Conservation (phyloP, 2,329 filamentous ascomycete species). For the Exophiala sp. region DNA sequence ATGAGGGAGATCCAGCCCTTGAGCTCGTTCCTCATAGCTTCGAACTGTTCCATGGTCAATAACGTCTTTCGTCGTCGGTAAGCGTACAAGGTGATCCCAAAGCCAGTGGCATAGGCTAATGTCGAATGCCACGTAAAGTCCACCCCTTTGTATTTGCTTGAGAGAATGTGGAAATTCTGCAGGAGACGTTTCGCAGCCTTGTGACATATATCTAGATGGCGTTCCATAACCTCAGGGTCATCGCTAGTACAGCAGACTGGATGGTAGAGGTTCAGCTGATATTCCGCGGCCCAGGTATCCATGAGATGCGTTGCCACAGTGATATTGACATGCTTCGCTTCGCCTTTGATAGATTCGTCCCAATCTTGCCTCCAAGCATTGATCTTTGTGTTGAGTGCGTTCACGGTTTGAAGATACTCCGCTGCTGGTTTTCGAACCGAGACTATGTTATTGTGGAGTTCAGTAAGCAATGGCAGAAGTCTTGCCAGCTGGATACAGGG, state of each 20-base stretch:
- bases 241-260: conserved; percentile 43
- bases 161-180: conserved; percentile 28
- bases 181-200: conserved; percentile 31
- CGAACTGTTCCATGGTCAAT: conserved; percentile 26
- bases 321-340: conserved; percentile 39
- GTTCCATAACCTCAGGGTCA: conserved; percentile 30
- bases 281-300: conserved; percentile 45
- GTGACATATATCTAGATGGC: conserved; percentile 32
- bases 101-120: conserved; percentile 26
- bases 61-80: conserved; percentile 18
- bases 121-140: conserved; percentile 30
- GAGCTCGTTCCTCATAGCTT: conserved; percentile 28
- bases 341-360: conserved; percentile 48
- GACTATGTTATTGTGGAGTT: conserved; percentile 73
- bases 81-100: conserved; percentile 27
- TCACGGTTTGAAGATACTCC: conserved; percentile 59
- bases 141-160: conserved; percentile 27
- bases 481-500: conserved; percentile 62
- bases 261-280: conserved; percentile 48
- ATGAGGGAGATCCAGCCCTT: conserved; percentile 28
- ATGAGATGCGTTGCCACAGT: conserved; percentile 47
- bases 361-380: conserved; percentile 58
- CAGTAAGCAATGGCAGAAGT: conserved; percentile 60
- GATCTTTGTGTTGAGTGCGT: conserved; percentile 60
- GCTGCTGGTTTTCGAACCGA: conserved; percentile 57